Percentiles rank a stretch among this genome's conserved stretches.
These are phyloP conservation scores for Saraca asoca DNA, from an alignment of 331 rosid species.

Conservation along the genomic window DNA sequence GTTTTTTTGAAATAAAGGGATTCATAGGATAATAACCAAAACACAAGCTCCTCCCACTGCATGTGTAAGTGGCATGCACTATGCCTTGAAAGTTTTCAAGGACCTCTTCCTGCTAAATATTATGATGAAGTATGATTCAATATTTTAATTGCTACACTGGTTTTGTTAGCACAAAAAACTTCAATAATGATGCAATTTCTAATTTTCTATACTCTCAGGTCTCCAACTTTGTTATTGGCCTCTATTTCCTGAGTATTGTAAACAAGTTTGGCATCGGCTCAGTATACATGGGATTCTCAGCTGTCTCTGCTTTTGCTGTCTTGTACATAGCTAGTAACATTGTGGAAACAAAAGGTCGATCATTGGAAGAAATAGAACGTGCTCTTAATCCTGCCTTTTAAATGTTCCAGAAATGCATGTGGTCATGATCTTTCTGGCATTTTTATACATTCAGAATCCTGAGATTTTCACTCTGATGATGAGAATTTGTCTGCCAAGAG, in stretches of 20 bases:
- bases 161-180: background rate
- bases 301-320: conserved; percentile 80
- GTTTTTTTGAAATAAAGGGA: background rate
- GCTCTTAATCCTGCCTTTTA: conserved; percentile 65
- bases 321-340: conserved; percentile 79
- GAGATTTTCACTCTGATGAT: conserved; percentile 16
- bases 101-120: background rate
- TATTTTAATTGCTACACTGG: background rate
- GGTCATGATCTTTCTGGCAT: conserved; percentile 27
- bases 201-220: conserved; percentile 53
- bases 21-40: background rate
- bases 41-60: background rate
- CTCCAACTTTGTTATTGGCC: conserved; percentile 86
- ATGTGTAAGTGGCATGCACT: too few species aligned
- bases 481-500: conserved; percentile 7
- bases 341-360: conserved; percentile 94
- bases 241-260: conserved; percentile 88
- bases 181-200: conserved; percentile 17
- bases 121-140: too few species aligned
- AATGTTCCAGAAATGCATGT: conserved; percentile 32
- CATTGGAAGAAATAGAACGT: conserved; percentile 89
- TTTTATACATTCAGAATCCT: conserved; percentile 5
- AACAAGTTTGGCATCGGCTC: conserved; percentile 87
- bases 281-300: conserved; percentile 79
- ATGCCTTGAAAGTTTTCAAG: background rate